A percentile compares a stretch with the other conserved stretches of the same genome.
phyloP scores from a whole-genome alignment of 31 red algal genomes.

The Asparagopsis taxiformis region DNA sequence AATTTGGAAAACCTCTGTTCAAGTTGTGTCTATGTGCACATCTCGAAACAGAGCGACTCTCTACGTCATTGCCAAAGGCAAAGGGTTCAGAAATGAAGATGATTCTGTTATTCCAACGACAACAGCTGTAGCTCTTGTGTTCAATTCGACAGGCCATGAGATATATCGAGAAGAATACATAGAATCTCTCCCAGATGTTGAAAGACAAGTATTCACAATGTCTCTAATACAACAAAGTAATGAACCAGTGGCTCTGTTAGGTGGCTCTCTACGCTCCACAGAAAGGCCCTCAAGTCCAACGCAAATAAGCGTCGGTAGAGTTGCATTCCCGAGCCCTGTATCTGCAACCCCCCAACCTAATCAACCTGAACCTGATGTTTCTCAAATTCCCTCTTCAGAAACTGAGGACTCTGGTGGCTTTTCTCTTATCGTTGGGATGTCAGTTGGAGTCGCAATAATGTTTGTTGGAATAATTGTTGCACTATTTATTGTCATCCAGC shows the following conservation, averaged over 20 bases:
- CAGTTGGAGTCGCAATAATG: too few relatives aligned
- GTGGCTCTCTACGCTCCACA: constrained; percentile 1
- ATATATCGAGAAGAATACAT: not conserved
- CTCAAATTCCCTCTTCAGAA: too few relatives aligned
- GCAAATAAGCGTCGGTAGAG: too few relatives aligned
- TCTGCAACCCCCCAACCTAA: too few relatives aligned
- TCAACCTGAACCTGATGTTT: too few relatives aligned
- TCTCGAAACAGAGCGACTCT: constrained; percentile 3
- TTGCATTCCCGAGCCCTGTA: too few relatives aligned
- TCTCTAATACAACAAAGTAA: not conserved
- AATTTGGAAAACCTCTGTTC: not conserved
- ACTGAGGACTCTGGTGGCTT: too few relatives aligned
- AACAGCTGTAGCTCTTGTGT: constrained; percentile 4
- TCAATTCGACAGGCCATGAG: not conserved
- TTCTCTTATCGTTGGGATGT: too few relatives aligned
- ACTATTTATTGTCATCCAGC: too few relatives aligned
- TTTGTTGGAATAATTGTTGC: too few relatives aligned
- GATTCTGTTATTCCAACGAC: not conserved
- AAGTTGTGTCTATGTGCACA: constrained; percentile 10
- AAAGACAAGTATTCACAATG: not conserved
- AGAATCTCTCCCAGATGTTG: not conserved
- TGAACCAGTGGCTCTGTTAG: constrained; percentile 2
- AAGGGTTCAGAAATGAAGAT: not conserved
- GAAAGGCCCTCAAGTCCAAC: too few relatives aligned
- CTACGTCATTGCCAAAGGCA: not conserved